A percentile compares a stretch with the other conserved stretches of the same genome.
Conservation (phyloP, 139 green algal species). For the Zygnema circumcarinatum region DNA sequence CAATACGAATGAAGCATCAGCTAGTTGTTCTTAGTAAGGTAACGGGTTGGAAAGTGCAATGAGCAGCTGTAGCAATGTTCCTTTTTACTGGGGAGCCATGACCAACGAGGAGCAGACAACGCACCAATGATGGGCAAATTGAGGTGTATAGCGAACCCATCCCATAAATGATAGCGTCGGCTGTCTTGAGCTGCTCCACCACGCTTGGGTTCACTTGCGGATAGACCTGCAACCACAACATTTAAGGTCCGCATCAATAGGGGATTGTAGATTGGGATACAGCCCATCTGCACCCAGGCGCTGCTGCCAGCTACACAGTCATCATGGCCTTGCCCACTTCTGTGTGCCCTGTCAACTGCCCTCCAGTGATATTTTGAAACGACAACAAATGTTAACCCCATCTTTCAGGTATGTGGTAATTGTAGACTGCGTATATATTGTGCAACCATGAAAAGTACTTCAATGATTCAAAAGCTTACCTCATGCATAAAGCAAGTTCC, state of each 20-base stretch:
- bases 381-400: too few relatives aligned
- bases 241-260: background rate
- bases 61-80: too few relatives aligned
- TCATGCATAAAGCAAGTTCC: slow-evolving; percentile 64
- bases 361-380: too few relatives aligned
- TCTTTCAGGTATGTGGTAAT: too few relatives aligned
- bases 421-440: too few relatives aligned
- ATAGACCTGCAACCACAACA: slow-evolving; percentile 77
- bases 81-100: background rate
- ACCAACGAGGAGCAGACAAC: slow-evolving; percentile 1
- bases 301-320: too few relatives aligned
- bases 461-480: too few relatives aligned
- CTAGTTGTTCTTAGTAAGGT: background rate
- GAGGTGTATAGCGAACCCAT: slow-evolving; percentile 98
- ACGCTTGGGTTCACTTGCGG: slow-evolving; percentile 79
- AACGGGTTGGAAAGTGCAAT: background rate
- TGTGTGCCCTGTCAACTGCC: too few relatives aligned
- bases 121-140: slow-evolving; percentile 88
- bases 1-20: background rate
- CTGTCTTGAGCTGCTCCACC: slow-evolving; percentile 67
- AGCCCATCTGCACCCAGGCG: too few relatives aligned
- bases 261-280: too few relatives aligned
- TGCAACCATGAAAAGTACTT: too few relatives aligned
- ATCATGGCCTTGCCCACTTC: too few relatives aligned
- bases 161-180: slow-evolving; percentile 91